These are phyloP conservation scores for Hawksworthiomyces lignivorus DNA, from an alignment of 2,329 filamentous ascomycete genomes.

Conservation along the genomic window DNA sequence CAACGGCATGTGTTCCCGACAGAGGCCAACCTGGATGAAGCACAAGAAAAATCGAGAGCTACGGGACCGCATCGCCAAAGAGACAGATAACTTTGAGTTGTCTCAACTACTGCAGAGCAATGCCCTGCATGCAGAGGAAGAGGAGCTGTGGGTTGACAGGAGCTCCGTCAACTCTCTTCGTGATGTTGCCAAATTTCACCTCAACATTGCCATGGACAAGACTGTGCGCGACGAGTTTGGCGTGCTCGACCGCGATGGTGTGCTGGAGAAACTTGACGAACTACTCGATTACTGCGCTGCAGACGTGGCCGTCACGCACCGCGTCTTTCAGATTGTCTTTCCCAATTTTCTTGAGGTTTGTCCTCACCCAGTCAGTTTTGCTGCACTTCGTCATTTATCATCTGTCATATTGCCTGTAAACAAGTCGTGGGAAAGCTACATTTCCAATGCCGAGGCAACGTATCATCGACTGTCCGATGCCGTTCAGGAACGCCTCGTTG, in stretches of 20 bases:
- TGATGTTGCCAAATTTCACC: conserved; percentile 95
- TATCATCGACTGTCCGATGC: conserved; percentile 70
- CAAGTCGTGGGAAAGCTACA: conserved; percentile 78
- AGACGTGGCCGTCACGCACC: conserved; percentile 87
- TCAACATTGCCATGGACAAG: conserved; percentile 87
- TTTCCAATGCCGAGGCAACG: conserved; percentile 74
- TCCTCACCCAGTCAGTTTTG: conserved; percentile 95
- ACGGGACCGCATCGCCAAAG: conserved; percentile 67
- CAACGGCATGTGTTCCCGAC: conserved; percentile 97
- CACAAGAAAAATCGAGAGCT: conserved; percentile 85
- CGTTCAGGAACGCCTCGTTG: conserved; percentile 68
- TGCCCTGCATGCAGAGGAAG: conserved; percentile 70
- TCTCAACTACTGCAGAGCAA: conserved; percentile 61
- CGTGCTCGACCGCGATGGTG: conserved; percentile 63
- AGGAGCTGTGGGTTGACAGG: conserved; percentile 90
- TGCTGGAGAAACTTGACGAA: conserved; percentile 66
- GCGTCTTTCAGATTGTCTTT: conserved; percentile 90
- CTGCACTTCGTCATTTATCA: conserved; percentile 84
- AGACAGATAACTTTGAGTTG: conserved; percentile 64
- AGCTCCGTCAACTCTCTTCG: conserved; percentile 93
- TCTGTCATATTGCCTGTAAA: conserved; percentile 89
- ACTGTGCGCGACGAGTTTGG: conserved; percentile 79
- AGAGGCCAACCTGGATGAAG: conserved; percentile 95
- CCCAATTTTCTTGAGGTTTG: conserved; percentile 83
- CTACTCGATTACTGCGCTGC: conserved; percentile 91